phyloP scores from a whole-genome alignment of 108 stramenopile species.

The Nannochloropsis gaditana region DNA sequence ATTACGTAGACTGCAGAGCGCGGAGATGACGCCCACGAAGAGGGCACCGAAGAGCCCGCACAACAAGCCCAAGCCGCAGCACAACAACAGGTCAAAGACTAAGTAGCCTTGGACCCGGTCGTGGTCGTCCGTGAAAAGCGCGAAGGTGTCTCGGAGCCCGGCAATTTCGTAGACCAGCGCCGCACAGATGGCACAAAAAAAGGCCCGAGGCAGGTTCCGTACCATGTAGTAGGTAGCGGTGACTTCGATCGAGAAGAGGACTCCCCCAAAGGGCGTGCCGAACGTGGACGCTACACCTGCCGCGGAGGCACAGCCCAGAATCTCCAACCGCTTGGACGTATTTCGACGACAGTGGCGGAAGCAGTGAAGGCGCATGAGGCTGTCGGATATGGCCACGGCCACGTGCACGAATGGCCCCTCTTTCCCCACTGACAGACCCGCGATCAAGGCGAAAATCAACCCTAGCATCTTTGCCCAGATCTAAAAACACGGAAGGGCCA shows the following conservation, averaged over 20 bases:
- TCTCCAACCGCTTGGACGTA: slow-evolving; percentile 38
- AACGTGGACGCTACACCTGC: slow-evolving; percentile 51
- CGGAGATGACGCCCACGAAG: slow-evolving; percentile 41
- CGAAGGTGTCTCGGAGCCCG: slow-evolving; percentile 25
- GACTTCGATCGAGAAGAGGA: slow-evolving; percentile 50
- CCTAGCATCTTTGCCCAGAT: slow-evolving; percentile 22
- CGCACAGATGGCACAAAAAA: slow-evolving; percentile 39
- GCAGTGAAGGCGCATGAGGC: slow-evolving; percentile 29
- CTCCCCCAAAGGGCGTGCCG: slow-evolving; percentile 46
- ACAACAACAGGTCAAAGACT: slow-evolving; percentile 37
- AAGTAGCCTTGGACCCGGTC: slow-evolving; percentile 18
- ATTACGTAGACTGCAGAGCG: slow-evolving; percentile 23
- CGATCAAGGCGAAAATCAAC: slow-evolving; percentile 36
- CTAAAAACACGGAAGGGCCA: background rate
- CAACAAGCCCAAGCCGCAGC: slow-evolving; percentile 40
- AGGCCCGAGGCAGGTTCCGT: slow-evolving; percentile 38
- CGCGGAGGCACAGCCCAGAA: slow-evolving; percentile 52
- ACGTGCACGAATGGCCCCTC: slow-evolving; percentile 52
- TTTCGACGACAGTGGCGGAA: slow-evolving; percentile 44
- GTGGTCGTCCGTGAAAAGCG: slow-evolving; percentile 31
- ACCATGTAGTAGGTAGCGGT: slow-evolving; percentile 48
- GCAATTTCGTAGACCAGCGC: slow-evolving; percentile 34
- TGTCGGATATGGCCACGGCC: slow-evolving; percentile 43
- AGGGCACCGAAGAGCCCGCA: slow-evolving; percentile 50
- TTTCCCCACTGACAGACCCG: slow-evolving; percentile 50